phyloP scores from a whole-genome alignment of 331 rosid genomes.

The Arachis monticola region DNA sequence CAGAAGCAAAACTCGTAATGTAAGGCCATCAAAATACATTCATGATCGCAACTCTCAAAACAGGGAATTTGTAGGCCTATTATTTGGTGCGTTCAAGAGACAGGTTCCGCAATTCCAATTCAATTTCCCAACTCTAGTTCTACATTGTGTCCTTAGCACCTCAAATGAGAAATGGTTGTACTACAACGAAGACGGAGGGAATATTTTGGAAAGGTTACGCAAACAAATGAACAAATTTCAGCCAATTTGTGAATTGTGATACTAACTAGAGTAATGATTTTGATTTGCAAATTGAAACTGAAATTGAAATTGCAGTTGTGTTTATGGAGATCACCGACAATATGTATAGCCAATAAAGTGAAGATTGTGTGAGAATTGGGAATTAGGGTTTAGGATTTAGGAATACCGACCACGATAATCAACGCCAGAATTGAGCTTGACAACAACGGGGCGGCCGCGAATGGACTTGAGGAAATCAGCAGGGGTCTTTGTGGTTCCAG shows the following conservation, averaged over 20 bases:
- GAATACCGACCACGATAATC: conserved; percentile 75
- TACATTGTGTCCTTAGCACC: neutral
- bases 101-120: neutral
- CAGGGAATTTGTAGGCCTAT: neutral
- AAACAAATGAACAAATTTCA: too few species aligned
- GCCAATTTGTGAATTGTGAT: too few species aligned
- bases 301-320: too few species aligned
- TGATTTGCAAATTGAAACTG: too few species aligned
- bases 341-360: too few species aligned
- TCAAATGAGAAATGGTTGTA: neutral
- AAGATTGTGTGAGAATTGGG: neutral
- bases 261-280: neutral
- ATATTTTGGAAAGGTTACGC: neutral
- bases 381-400: neutral
- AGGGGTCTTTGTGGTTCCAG: conserved; percentile 71
- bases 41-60: neutral
- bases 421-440: conserved; percentile 78
- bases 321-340: neutral
- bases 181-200: neutral
- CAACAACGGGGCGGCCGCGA: conserved; percentile 45
- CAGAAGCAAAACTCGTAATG: conserved; percentile 20
- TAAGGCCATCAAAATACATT: conserved; percentile 10
- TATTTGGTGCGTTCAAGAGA: neutral
- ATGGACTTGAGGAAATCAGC: conserved; percentile 84
- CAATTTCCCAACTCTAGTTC: neutral